Evolutionary conservation across 352 stramenopile genomes (phyloP).

Genomic region (Phytophthora tentaculata): DNA sequence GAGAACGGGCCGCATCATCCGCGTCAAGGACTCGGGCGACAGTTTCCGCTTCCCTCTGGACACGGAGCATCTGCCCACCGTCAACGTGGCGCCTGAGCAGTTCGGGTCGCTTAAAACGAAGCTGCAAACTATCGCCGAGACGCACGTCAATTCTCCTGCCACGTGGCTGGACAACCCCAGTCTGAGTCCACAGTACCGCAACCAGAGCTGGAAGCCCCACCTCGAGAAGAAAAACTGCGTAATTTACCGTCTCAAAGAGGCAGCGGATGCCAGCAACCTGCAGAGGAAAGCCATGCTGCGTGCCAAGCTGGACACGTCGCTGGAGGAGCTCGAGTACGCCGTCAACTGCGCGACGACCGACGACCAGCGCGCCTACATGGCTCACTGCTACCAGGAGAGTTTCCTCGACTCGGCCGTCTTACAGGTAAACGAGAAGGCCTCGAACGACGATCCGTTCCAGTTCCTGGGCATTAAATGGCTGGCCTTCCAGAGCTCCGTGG

Average conservation of each 20-base stretch:
- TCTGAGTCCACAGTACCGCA: slow-evolving; percentile 54
- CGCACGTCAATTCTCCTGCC: slow-evolving; percentile 46
- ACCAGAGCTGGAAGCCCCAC: slow-evolving; percentile 71
- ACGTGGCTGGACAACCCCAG: slow-evolving; percentile 82
- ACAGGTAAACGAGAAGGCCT: slow-evolving; percentile 56
- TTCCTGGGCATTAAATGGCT: slow-evolving; percentile 83
- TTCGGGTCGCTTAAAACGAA: slow-evolving; percentile 40
- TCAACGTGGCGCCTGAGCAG: slow-evolving; percentile 41
- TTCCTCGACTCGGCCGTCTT: slow-evolving; percentile 81
- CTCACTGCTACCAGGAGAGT: slow-evolving; percentile 71
- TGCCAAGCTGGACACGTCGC: slow-evolving; percentile 68
- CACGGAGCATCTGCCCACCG: slow-evolving; percentile 56
- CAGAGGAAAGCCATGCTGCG: slow-evolving; percentile 60
- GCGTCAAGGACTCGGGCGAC: slow-evolving; percentile 73
- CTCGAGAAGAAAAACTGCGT: slow-evolving; percentile 76
- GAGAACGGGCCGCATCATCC: slow-evolving; percentile 71
- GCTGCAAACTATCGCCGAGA: slow-evolving; percentile 44
- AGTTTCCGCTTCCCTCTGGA: slow-evolving; percentile 80
- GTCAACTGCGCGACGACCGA: slow-evolving; percentile 67
- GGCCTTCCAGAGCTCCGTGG: slow-evolving; percentile 72
- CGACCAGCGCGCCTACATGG: slow-evolving; percentile 63
- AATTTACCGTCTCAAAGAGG: slow-evolving; percentile 68
- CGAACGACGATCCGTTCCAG: slow-evolving; percentile 62
- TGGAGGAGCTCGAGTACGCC: slow-evolving; percentile 79
- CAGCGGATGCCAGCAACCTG: slow-evolving; percentile 45